Conservation (phyloP, 1,139 yeast genomes). For the Candida pseudoviswanathii region DNA sequence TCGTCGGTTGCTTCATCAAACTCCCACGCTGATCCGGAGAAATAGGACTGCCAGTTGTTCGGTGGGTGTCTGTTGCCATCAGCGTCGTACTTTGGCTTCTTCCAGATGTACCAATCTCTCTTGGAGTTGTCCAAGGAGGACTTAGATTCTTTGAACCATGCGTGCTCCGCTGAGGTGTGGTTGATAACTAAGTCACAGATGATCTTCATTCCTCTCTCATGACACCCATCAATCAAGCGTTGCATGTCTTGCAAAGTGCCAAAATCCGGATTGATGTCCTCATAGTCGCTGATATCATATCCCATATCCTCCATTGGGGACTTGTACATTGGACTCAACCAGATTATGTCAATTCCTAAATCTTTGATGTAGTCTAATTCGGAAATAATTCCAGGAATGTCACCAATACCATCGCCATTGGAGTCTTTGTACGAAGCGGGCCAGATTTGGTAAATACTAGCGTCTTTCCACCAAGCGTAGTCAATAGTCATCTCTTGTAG, state of each 20-base stretch:
- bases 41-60: constrained; percentile 56
- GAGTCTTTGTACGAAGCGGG: constrained; percentile 62
- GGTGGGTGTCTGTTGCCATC: constrained; percentile 55
- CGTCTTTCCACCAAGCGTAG: constrained; percentile 57
- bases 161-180: constrained; percentile 58
- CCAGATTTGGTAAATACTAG: constrained; percentile 58
- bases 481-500: constrained; percentile 15
- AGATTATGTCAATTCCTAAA: constrained; percentile 54
- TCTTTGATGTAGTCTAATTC: constrained; percentile 54
- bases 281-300: constrained; percentile 58
- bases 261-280: constrained; percentile 51
- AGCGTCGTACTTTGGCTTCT: constrained; percentile 46
- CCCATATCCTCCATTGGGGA: constrained; percentile 69
- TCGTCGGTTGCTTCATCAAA: constrained; percentile 54
- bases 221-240: constrained; percentile 47
- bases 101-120: constrained; percentile 67
- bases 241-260: constrained; percentile 58
- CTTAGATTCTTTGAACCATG: constrained; percentile 59
- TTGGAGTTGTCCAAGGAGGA: constrained; percentile 53
- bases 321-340: constrained; percentile 62
- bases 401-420: constrained; percentile 61
- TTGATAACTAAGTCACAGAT: constrained; percentile 60
- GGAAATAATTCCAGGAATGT: constrained; percentile 54
- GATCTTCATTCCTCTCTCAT: constrained; percentile 52
- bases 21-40: constrained; percentile 59